Base-by-base conservation (phyloP, 1,284 basidiomycete genomes). In the Stereum hirsutum region DNA sequence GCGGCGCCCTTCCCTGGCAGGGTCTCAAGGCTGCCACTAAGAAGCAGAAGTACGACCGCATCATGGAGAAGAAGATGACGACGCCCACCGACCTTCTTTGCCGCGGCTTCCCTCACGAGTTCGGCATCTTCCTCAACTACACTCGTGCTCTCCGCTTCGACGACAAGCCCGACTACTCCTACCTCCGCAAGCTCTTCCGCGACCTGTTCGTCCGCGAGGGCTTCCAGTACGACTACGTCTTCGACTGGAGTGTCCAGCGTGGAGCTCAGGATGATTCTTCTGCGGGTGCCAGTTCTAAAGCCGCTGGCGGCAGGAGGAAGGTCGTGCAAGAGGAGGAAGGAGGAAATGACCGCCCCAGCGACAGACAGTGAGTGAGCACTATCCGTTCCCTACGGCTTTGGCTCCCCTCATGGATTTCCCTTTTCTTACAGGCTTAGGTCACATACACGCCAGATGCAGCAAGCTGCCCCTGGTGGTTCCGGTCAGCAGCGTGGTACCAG, bases 51-150 rank as follows among this genome's bases (percentile, higher is more conserved):
- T 96, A 97, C 68, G 94, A 97, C 64, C 82, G 92, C 46, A 98
- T 98, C 70, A 96, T 96, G 92, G 94, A 97, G 72, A 98, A 97
- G 81, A 94, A 97, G 78, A 97, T 97, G 93, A 96, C 93, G 25
- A 96, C 93, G 0, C 91, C 94, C 17, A 97, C 92, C 45, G 92
- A 96, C 61, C 74, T 93, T 46, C 79, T 98, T 21, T 96, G 93
- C 72, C 91, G 92, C 54, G 91, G 90, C 25, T 96, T 94, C 78
- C 93, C 94, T 52, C 93, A 93, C 67, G 94, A 97, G 68, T 96
- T 96, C 54, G 91, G 90, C 39, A 95, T 96, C 56, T 97, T 96
- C 78, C 72, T 97, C 57, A 97, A 96, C 71, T 97, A 96, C 70
- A 93, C 90, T 52, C 89, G 94, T 49, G 92, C 92, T 39, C 83